Evolutionary conservation across 2,329 filamentous ascomycete species (phyloP).

Genomic region (Arthrobotrys megalospora): DNA sequence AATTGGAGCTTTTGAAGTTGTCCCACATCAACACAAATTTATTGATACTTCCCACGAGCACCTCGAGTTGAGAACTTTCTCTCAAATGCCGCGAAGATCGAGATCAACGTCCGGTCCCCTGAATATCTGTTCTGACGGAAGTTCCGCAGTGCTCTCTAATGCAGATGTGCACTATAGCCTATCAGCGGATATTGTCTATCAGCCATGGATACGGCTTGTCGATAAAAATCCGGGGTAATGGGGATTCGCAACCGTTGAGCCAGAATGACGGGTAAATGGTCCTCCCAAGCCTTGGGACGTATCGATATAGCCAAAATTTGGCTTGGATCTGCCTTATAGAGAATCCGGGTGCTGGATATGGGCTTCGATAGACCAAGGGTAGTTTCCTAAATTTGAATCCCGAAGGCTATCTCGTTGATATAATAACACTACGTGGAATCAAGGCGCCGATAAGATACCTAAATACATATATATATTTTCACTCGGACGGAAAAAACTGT

Average conservation of each 20-base stretch:
- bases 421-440: background rate
- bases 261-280: slow-evolving; percentile 20
- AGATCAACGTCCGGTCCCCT: slow-evolving; percentile 4
- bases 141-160: slow-evolving; percentile 11
- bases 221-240: slow-evolving; percentile 22
- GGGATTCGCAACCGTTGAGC: slow-evolving; percentile 13
- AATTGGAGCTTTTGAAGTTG: background rate
- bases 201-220: slow-evolving; percentile 31
- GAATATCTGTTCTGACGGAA: slow-evolving; percentile 1
- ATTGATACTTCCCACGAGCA: background rate
- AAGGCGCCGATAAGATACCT: background rate
- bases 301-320: slow-evolving; percentile 26
- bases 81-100: background rate
- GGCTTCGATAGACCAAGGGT: background rate
- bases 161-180: background rate
- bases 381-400: background rate
- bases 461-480: background rate
- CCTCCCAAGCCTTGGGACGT: slow-evolving; percentile 21
- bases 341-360: background rate
- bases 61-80: background rate
- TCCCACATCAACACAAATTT: slow-evolving; percentile 26
- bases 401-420: background rate
- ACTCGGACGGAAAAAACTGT: background rate
- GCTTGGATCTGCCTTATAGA: background rate
- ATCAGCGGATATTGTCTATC: slow-evolving; percentile 25